These are phyloP conservation scores for Spathaspora sp. DNA, from an alignment of 1,139 yeast species.

Conservation along the genomic window DNA sequence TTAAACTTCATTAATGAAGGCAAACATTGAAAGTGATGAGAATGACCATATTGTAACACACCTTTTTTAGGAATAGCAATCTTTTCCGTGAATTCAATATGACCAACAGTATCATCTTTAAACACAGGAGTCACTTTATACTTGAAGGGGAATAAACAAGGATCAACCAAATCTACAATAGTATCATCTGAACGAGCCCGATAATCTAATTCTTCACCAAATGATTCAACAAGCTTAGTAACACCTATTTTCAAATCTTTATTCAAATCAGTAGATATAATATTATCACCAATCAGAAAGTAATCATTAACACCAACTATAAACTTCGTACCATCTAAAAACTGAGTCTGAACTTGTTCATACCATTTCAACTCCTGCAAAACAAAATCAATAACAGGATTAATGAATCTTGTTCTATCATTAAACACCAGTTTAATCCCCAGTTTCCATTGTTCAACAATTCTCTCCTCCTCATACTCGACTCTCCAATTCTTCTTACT, in stretches of 20 bases:
- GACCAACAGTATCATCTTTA: constrained; percentile 9
- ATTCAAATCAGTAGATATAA: constrained; percentile 12
- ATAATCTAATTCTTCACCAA: constrained; percentile 26
- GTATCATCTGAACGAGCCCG: constrained; percentile 37
- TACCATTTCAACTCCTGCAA: constrained; percentile 32
- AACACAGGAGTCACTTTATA: constrained; percentile 28
- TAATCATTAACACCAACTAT: constrained; percentile 19
- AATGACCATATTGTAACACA: constrained; percentile 20
- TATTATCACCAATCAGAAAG: constrained; percentile 18
- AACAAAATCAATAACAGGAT: constrained; percentile 23
- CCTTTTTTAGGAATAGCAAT: constrained; percentile 16
- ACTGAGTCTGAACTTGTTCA: constrained; percentile 16
- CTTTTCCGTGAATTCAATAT: constrained; percentile 13
- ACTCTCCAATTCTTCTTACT: constrained; percentile 32
- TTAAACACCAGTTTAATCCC: constrained; percentile 23
- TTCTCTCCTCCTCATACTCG: constrained; percentile 26
- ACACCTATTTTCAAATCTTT: constrained; percentile 13
- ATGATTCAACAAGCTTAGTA: constrained; percentile 14
- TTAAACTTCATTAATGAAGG: constrained; percentile 24
- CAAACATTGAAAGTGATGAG: constrained; percentile 33
- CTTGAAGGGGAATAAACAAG: constrained; percentile 26
- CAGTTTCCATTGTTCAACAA: constrained; percentile 29
- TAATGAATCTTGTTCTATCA: constrained; percentile 14
- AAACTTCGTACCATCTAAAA: constrained; percentile 5
- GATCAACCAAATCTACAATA: constrained; percentile 40